A percentile compares a stretch with the other conserved stretches of the same genome.
These are phyloP conservation scores for Colletotrichum magnum DNA, from an alignment of 2,329 filamentous ascomycete species.

Conservation along the genomic window DNA sequence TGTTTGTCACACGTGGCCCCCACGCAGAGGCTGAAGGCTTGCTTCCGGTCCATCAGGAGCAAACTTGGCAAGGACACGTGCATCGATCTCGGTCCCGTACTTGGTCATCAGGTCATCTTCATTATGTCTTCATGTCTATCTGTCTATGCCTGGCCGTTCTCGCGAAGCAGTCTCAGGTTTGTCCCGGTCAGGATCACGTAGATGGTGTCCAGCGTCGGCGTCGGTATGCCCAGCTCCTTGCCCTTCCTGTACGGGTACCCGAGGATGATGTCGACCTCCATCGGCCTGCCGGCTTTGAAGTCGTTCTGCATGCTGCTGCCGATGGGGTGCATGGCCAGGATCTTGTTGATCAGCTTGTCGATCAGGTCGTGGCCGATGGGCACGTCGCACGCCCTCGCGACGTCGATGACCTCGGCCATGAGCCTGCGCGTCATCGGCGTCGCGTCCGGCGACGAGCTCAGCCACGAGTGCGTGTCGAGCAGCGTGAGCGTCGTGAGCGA, in stretches of 20 bases:
- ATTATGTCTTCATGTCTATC: neutral
- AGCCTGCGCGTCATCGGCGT: slow-evolving; percentile 66
- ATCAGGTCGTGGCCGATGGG: slow-evolving; percentile 62
- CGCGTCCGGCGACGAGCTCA: slow-evolving; percentile 58
- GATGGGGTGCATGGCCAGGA: slow-evolving; percentile 60
- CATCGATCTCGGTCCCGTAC: neutral
- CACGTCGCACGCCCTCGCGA: slow-evolving; percentile 67
- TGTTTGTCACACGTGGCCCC: neutral
- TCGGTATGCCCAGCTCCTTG: slow-evolving; percentile 65
- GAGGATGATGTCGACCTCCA: slow-evolving; percentile 76
- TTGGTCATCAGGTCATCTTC: neutral
- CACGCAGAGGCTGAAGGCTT: slow-evolving; percentile 23
- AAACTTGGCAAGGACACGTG: neutral
- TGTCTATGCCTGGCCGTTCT: slow-evolving; percentile 14
- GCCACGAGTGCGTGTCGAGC: slow-evolving; percentile 65
- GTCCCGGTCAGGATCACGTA: slow-evolving; percentile 52
- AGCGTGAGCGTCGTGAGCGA: slow-evolving; percentile 70
- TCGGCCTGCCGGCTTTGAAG: slow-evolving; percentile 66
- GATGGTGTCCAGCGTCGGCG: slow-evolving; percentile 63
- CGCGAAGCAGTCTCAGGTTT: slow-evolving; percentile 42
- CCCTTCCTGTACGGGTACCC: slow-evolving; percentile 72
- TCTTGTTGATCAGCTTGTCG: slow-evolving; percentile 61
- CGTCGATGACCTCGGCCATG: slow-evolving; percentile 67
- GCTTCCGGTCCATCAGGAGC: neutral
- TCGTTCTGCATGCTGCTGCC: slow-evolving; percentile 70